Base-by-base conservation (phyloP, 177 flowering plant species). In the Telopea speciosissima region DNA sequence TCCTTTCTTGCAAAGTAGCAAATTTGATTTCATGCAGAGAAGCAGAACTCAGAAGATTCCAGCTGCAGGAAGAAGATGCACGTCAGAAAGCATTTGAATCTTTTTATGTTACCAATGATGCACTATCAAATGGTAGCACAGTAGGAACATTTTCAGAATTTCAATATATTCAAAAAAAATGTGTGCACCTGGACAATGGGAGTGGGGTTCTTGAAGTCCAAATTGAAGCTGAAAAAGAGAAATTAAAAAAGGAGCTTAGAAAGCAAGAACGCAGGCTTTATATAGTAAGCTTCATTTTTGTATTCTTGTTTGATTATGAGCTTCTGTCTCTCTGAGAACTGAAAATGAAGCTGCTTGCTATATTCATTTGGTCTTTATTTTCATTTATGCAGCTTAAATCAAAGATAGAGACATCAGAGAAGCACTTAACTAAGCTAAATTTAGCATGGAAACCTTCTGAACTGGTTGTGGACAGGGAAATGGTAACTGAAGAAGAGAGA, bases 401-500 rank as follows among this genome's bases (percentile, higher is more conserved):
- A 69, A 94, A 94, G 86, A 86, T 87, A 72, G 80, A 84, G 78
- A 86, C 65, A 79, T 85, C 97, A 45, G 83, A 77, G 25, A 82
- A 67, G 71, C 83, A 73, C 72, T 70, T 90, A 69, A 58, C 70
- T 4, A 85, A 85, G 75, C 80, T 94, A 73, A 80, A 88, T 75
- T 81, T 82, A 58, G 71, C 69, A 44, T 86, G 89, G 88, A 71
- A 62, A 60, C 88, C 86, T 71, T 64, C 87, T 42, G 86, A 81
- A 70, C 69, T 24, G 70, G 86, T 80, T 59, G 70, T 68, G 49
- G 99, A 94, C 77, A 80, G 65, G 70, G 99, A 92, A 83, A 73
- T 84, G 59, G 74, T 94, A 28, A 89, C 97, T 16, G 80, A 82
- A 70, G 99, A 94, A 79, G 99, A 94, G 79, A 87, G 87, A 75